Evolutionary conservation across 108 stramenopile species (phyloP).

Genomic region (Fistulifera solaris): DNA sequence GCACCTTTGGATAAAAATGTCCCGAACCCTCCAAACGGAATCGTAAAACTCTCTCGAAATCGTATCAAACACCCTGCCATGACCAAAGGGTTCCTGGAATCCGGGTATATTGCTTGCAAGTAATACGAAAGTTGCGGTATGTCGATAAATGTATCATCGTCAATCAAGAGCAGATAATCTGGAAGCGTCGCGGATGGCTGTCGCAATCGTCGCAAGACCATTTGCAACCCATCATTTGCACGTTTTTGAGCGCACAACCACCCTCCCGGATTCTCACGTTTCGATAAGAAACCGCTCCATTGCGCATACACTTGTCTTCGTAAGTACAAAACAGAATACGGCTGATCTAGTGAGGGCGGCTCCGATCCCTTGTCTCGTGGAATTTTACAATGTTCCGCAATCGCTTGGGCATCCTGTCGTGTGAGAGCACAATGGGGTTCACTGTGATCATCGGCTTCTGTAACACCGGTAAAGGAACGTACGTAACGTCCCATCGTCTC

Average conservation of each 20-base stretch:
- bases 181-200: slow-evolving; percentile 1
- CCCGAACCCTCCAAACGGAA: slow-evolving; percentile 1
- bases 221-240: slow-evolving; percentile 1
- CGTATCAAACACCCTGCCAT: slow-evolving; percentile 2
- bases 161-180: background rate
- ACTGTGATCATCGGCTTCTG: slow-evolving; percentile 1
- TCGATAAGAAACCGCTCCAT: background rate
- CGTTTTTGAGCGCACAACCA: slow-evolving; percentile 5
- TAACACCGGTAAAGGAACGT: background rate
- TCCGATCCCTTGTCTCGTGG: too few relatives aligned
- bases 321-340: too few relatives aligned
- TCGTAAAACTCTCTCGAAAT: background rate
- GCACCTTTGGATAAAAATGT: background rate
- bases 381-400: too few relatives aligned
- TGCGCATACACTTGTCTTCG: too few relatives aligned
- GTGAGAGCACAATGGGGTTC: too few relatives aligned
- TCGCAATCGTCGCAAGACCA: background rate
- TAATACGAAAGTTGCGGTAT: background rate
- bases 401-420: too few relatives aligned
- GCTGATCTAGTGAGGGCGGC: too few relatives aligned
- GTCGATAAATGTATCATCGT: slow-evolving; percentile 1
- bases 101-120: background rate
- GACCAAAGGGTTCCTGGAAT: background rate
- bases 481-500: background rate
- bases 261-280: background rate